Evolutionary conservation across 108 stramenopile species (phyloP), one percentile per base, ranked within the genome.

Genomic region (Conticribra guillardii): DNA sequence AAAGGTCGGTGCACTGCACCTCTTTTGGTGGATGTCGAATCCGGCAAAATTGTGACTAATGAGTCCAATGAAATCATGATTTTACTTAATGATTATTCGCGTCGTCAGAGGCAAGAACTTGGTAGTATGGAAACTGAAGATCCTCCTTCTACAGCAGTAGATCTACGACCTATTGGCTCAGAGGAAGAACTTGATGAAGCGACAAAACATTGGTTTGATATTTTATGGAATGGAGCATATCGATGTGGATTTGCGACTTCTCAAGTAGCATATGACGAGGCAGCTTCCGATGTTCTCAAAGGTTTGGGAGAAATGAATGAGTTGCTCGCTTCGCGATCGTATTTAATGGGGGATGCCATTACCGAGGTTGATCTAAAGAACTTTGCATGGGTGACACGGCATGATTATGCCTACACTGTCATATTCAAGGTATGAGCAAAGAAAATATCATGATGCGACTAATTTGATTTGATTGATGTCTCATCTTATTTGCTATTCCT

Each of bases 1-100:
- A 67, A 54, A 30, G 95, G 92, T 17, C 81, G 92, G 23, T 95
- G 93, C 60, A 97, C 97, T 28, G 95, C 94, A 8, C 97, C 97
- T 0, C 55, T 96, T 32, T 68, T 98, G 37, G 76, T 94, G 19
- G 94, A 98, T 85, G 73, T 69, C 28, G 80, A 85, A 74, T 55
- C 81, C 16, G 73, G 79, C n/a, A 81, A 63, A 23, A 91, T 96
- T 57, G 89, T 97, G 4, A 90, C 83, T 53, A 97, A 96, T 70
- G 93, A 96, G 71, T 86, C 78, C 66, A 81, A 79, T 33, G 93
- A 97, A 37, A 96, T 97, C 59, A 85, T 97, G 57, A 71, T 85
- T 16, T 82, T 97, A 82, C 73, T 97, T 4, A 90, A 93, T 60
- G 61, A 66, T 28, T 85, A 80, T 45, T 68, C 74, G 8, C 79